Conservation (phyloP, 2,329 filamentous ascomycete genomes). For the Stachybotrys elegans region DNA sequence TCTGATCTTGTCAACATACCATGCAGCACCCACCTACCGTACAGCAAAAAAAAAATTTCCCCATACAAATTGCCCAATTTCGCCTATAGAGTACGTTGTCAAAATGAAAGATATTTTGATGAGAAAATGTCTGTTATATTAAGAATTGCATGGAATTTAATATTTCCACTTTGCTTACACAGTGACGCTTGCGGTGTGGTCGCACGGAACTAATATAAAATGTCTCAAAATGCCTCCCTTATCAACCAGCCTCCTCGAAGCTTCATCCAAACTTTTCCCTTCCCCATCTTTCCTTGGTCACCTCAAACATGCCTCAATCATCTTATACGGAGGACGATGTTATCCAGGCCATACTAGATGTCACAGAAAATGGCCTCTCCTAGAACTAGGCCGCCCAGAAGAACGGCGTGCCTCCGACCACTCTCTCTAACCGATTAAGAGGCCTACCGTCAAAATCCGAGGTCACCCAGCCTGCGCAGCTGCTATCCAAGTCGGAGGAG, state of each 20-base stretch:
- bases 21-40: constrained; percentile 2
- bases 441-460: neutral
- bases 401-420: neutral
- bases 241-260: neutral
- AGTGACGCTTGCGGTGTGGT: neutral
- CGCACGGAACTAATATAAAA: neutral
- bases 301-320: constrained; percentile 4
- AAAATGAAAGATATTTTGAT: neutral
- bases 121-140: neutral
- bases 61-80: neutral
- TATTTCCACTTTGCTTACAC: neutral
- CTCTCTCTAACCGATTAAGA: neutral
- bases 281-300: neutral
- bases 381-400: constrained; percentile 3
- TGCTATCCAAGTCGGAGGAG: neutral
- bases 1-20: constrained; percentile 5
- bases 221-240: neutral
- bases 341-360: constrained; percentile 3
- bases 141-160: neutral
- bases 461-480: neutral
- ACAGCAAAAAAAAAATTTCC: neutral
- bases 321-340: constrained; percentile 5
- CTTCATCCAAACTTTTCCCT: neutral
- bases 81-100: neutral
- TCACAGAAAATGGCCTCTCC: constrained; percentile 6